phyloP scores from a whole-genome alignment of 192 early-diverging fungal genomes.

The Dimargaris xerosporica region DNA sequence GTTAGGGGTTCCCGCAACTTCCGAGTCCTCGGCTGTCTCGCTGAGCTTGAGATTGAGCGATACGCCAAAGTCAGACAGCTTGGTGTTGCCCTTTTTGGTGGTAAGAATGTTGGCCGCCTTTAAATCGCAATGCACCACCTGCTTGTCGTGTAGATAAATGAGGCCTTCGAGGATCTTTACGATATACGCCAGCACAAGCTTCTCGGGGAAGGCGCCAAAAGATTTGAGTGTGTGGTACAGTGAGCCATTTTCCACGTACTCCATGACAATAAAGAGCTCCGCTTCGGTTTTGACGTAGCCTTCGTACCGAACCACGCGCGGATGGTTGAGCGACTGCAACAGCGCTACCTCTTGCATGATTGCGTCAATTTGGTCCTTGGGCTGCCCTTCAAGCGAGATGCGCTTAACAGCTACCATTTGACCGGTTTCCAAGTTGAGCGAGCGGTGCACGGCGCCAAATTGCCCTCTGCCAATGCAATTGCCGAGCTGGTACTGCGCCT shows the following conservation, averaged over 20 bases:
- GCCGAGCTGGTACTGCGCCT: slow-evolving; percentile 53
- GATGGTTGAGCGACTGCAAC: slow-evolving; percentile 67
- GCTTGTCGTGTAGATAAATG: slow-evolving; percentile 72
- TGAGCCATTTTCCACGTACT: slow-evolving; percentile 89
- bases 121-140: slow-evolving; percentile 87
- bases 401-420: slow-evolving; percentile 80
- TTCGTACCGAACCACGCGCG: slow-evolving; percentile 70
- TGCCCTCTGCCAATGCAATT: slow-evolving; percentile 81
- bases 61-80: slow-evolving; percentile 94
- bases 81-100: slow-evolving; percentile 91
- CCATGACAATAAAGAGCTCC: slow-evolving; percentile 72
- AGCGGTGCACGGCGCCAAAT: slow-evolving; percentile 78
- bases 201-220: slow-evolving; percentile 86
- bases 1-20: slow-evolving; percentile 71
- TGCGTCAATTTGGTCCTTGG: slow-evolving; percentile 46
- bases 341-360: slow-evolving; percentile 80
- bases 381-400: slow-evolving; percentile 55
- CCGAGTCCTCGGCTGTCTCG: slow-evolving; percentile 45
- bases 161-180: slow-evolving; percentile 83
- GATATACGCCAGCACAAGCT: slow-evolving; percentile 68
- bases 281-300: slow-evolving; percentile 58
- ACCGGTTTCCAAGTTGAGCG: slow-evolving; percentile 61
- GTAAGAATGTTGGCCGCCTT: slow-evolving; percentile 95
- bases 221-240: slow-evolving; percentile 67
- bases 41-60: slow-evolving; percentile 68